Evolutionary conservation across 1,284 basidiomycete genomes (phyloP), one percentile per base, ranked within the genome.

Genomic region (Pseudozyma thailandica): DNA sequence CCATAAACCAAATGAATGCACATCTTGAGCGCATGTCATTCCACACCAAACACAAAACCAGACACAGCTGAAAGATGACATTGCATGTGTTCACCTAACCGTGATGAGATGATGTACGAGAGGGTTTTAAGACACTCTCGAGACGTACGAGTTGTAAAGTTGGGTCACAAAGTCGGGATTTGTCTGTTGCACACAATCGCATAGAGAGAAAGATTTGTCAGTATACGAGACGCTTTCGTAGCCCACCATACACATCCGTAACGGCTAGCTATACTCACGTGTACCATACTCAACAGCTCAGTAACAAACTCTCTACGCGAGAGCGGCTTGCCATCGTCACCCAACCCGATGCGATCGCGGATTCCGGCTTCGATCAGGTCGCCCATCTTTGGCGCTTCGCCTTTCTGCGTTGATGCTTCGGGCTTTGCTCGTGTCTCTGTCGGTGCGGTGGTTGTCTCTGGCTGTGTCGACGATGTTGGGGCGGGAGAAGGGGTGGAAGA

Each of bases 221-320:
- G n/a, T n/a, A n/a, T n/a, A n/a, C n/a, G n/a, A n/a, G n/a, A n/a
- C n/a, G n/a, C n/a, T n/a, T n/a, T n/a, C n/a, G n/a, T n/a, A n/a
- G n/a, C n/a, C n/a, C n/a, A n/a, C n/a, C n/a, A n/a, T n/a, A n/a
- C n/a, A n/a, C n/a, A n/a, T n/a, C n/a, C n/a, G n/a, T n/a, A n/a
- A n/a, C n/a, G n/a, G n/a, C n/a, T n/a, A n/a, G n/a, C n/a, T n/a
- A n/a, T n/a, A 86, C 89, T 78, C 56, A 91, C 90, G 81, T 90
- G 88, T 56, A 91, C 87, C 73, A 91, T 84, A 25, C 86, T 87
- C 74, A 90, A 82, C 51, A 92, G 83, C 78, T 90, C 88, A 51
- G 85, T 84, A 30, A 91, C 86, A 79, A 92, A 92, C 43, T 88
- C 88, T 50, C 88, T 89, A 77, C 86, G 86, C 47, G 78, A 85